phyloP scores from a whole-genome alignment of 495 filamentous ascomycete species.

The Neurospora sublineolata region DNA sequence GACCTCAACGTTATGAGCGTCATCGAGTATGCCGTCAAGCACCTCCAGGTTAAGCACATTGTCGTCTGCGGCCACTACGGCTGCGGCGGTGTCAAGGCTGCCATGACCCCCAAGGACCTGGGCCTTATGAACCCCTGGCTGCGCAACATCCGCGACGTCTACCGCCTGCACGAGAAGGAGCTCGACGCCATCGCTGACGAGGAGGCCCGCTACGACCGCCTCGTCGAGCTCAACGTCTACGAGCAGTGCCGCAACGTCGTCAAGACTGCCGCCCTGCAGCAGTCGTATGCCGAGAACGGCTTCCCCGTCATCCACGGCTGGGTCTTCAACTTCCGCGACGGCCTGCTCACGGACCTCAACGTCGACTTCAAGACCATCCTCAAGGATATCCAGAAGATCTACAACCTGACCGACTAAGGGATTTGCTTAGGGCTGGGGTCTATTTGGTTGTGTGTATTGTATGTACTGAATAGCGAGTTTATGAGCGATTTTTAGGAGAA shows the following conservation, averaged over 20 bases:
- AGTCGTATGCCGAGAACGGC: conserved; percentile 37
- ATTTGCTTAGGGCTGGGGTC: not conserved
- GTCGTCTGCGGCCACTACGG: conserved; percentile 55
- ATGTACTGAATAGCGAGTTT: not conserved
- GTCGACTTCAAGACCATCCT: conserved; percentile 35
- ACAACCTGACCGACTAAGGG: conserved; percentile 30
- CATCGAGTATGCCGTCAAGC: conserved; percentile 48
- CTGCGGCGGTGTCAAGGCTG: conserved; percentile 53
- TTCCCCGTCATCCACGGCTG: conserved; percentile 47
- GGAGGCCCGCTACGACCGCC: conserved; percentile 36
- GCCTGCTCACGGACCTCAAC: conserved; percentile 42
- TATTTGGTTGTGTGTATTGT: not conserved
- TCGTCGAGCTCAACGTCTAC: conserved; percentile 49
- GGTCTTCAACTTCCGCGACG: conserved; percentile 45
- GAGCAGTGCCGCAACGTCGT: conserved; percentile 49
- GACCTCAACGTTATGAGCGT: conserved; percentile 52
- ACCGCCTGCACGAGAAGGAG: conserved; percentile 44
- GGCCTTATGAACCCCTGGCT: conserved; percentile 52
- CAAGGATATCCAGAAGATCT: conserved; percentile 43
- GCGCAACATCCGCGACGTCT: conserved; percentile 49
- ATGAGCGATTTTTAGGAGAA: not conserved
- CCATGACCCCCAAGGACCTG: conserved; percentile 45
- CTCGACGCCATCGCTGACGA: conserved; percentile 40
- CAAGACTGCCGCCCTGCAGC: conserved; percentile 46
- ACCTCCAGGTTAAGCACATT: conserved; percentile 52